These are phyloP conservation scores for Trametes coccinea DNA, from an alignment of 768 basidiomycete species.

Conservation along the genomic window DNA sequence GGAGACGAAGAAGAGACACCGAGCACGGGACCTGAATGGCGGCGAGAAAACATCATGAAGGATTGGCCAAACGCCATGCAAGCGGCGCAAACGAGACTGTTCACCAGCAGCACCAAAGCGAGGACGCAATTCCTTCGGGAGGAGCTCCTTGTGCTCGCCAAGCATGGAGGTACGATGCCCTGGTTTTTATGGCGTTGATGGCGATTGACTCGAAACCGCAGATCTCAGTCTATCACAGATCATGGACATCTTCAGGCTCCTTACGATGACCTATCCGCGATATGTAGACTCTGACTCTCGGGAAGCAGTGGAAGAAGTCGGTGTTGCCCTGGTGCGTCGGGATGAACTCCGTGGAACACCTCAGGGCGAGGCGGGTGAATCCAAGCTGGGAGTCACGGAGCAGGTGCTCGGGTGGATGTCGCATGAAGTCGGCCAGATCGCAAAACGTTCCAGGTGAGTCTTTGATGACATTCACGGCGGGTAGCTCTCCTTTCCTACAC, in stretches of 20 bases:
- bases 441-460: slow-evolving; percentile 60
- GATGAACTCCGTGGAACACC: slow-evolving; percentile 55
- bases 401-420: slow-evolving; percentile 77
- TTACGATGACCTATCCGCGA: slow-evolving; percentile 76
- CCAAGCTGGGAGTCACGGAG: slow-evolving; percentile 61
- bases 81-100: slow-evolving; percentile 50
- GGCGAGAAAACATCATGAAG: slow-evolving; percentile 49
- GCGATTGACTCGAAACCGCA: slow-evolving; percentile 31
- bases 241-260: slow-evolving; percentile 69
- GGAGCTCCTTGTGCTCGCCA: slow-evolving; percentile 56
- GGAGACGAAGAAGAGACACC: slow-evolving; percentile 37
- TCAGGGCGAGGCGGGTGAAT: slow-evolving; percentile 41
- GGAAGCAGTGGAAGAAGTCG: slow-evolving; percentile 68
- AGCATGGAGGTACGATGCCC: slow-evolving; percentile 50
- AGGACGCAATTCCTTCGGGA: slow-evolving; percentile 63
- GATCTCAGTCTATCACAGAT: slow-evolving; percentile 61
- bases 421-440: slow-evolving; percentile 60
- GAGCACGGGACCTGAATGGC: slow-evolving; percentile 42
- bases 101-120: slow-evolving; percentile 53
- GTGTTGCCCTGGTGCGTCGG: slow-evolving; percentile 59
- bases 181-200: neutral
- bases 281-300: slow-evolving; percentile 74
- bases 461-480: neutral
- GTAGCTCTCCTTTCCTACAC: neutral
- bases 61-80: slow-evolving; percentile 59